These are phyloP conservation scores for Magnolia changhungtana DNA, from an alignment of 164 flowering plant species.

Conservation along the genomic window DNA sequence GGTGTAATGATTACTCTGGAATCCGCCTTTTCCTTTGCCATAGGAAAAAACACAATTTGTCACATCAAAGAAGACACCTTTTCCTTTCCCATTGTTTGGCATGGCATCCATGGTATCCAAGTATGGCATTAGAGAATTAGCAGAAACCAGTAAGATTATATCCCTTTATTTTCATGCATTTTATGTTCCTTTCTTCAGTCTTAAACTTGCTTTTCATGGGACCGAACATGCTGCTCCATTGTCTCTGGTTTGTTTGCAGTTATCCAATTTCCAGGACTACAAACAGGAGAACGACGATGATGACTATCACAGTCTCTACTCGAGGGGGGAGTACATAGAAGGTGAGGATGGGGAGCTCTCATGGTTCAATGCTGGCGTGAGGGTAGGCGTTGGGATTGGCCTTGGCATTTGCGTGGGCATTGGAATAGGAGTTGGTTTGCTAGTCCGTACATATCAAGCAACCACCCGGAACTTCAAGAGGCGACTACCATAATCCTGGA, in stretches of 20 bases:
- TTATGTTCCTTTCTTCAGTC: not conserved
- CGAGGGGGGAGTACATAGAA: conserved; percentile 58
- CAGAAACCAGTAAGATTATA: not conserved
- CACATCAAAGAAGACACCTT: too few species aligned
- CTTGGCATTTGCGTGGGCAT: conserved; percentile 81
- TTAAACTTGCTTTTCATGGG: not conserved
- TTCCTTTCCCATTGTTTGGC: not conserved
- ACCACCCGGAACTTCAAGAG: conserved; percentile 66
- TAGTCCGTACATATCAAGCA: conserved; percentile 74
- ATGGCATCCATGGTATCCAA: not conserved
- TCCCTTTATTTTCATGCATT: not conserved
- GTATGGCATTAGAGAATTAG: not conserved
- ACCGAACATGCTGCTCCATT: not conserved
- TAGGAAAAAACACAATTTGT: too few species aligned
- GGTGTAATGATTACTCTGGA: too few species aligned
- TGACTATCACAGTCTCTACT: conserved; percentile 45
- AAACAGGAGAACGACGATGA: conserved; percentile 52
- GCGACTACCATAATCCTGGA: conserved; percentile 33
- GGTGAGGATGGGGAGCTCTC: conserved; percentile 79
- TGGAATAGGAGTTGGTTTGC: conserved; percentile 79
- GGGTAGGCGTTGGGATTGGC: conserved; percentile 88
- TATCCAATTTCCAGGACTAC: conserved; percentile 36
- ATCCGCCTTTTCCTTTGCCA: too few species aligned
- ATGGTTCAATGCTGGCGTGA: conserved; percentile 88
- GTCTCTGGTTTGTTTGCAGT: conserved; percentile 24